Evolutionary conservation across 2,329 filamentous ascomycete species (phyloP), one percentile per base, ranked within the genome.

Genomic region (Paraconiothyrium sp.): DNA sequence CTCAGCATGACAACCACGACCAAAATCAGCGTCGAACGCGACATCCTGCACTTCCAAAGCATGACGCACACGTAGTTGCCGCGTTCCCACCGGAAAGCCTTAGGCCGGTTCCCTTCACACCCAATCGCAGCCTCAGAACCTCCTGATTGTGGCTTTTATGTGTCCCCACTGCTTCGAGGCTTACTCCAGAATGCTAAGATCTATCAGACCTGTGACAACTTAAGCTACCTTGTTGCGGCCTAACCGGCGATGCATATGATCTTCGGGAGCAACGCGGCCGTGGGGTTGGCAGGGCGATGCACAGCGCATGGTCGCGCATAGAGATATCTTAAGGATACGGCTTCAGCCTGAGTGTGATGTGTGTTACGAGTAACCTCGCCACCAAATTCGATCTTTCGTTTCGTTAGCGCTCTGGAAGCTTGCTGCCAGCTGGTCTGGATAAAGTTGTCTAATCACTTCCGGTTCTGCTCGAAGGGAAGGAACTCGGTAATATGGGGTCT

Each of bases 391-490:
- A 58, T 50, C 44, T 56, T 63, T 67, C 59, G 44, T 37, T 65
- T 62, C 44, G 57, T 60, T 55, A 69, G 70, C 69, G 67, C 70
- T 72, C 68, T 69, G 67, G 24, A 65, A 72, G 69, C 60, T 67
- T 58, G 69, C 70, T 70, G 61, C 60, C 68, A 70, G 70, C 70
- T 67, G 69, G 70, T 57, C 68, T 71, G 69, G 59, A 34, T 51
- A 50, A 27, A 27, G 4, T 44, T 32, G 30, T 47, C 6, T 57
- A 51, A 47, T 47, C 47, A 34, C 44, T 50, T 47, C 16, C 52
- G 20, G 8, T 44, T 39, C 2, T 11, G 44, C 4, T 41, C n/a
- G 37, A 49, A 30, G 27, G 44, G n/a, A 39, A 13, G n/a, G 22
- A 51, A 27, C 16, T 48, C 27, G 61, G n/a, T 35, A 66, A 63